Conservation (phyloP, 108 stramenopile genomes). For the Cyclotella sp. region DNA sequence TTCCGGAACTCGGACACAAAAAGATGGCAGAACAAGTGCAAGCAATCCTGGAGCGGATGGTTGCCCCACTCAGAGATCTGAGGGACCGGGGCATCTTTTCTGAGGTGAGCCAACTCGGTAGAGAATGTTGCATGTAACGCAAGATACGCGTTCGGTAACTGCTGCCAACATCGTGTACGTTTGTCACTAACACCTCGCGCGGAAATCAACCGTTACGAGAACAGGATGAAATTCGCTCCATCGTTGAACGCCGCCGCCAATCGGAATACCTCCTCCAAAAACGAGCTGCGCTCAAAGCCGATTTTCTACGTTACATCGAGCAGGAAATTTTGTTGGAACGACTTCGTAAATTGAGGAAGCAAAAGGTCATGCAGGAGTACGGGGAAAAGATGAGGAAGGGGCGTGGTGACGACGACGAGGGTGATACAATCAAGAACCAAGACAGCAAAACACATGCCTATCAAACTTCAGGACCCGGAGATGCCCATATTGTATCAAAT, state of each 20-base stretch:
- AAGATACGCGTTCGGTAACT: neutral
- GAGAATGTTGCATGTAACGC: neutral
- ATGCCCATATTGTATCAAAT: slow-evolving; percentile 78
- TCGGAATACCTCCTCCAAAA: slow-evolving; percentile 74
- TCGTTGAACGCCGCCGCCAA: slow-evolving; percentile 83
- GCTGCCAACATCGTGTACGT: neutral
- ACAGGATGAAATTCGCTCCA: slow-evolving; percentile 70
- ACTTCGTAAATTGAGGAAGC: slow-evolving; percentile 67
- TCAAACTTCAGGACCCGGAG: slow-evolving; percentile 63
- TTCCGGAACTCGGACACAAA: neutral
- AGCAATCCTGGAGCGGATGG: slow-evolving; percentile 85
- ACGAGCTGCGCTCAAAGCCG: slow-evolving; percentile 47
- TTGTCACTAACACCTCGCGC: neutral
- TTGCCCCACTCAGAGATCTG: slow-evolving; percentile 79
- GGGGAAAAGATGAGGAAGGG: slow-evolving; percentile 31
- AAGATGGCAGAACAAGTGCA: slow-evolving; percentile 92
- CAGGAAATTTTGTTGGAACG: slow-evolving; percentile 72
- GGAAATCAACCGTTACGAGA: neutral
- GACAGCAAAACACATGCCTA: slow-evolving; percentile 46
- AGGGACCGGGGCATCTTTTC: slow-evolving; percentile 76
- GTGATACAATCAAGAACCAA: slow-evolving; percentile 14
- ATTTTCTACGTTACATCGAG: slow-evolving; percentile 84
- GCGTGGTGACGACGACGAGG: slow-evolving; percentile 31
- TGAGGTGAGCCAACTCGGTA: slow-evolving; percentile 5
- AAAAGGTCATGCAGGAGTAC: slow-evolving; percentile 52